Percentiles rank a stretch among this genome's conserved stretches.
phyloP scores from a whole-genome alignment of 108 stramenopile species.

The Cyclostephanos tholiformis region DNA sequence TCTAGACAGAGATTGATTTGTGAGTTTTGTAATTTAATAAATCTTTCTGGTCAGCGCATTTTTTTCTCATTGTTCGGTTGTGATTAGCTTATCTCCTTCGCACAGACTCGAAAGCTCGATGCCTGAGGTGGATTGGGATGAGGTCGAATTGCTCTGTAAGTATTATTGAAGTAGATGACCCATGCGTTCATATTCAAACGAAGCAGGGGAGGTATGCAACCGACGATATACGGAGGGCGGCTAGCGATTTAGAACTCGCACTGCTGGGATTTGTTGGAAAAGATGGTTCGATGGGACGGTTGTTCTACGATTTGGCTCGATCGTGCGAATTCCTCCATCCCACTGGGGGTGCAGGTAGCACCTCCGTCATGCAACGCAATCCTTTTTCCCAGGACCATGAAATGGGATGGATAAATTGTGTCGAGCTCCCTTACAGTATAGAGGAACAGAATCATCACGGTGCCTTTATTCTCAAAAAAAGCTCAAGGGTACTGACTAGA shows the following conservation, averaged over 20 bases:
- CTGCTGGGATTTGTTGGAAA: constrained; percentile 3
- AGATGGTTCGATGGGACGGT: constrained; percentile 19
- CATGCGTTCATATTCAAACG: constrained; percentile 7
- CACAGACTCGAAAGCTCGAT: neutral
- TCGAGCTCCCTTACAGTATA: constrained; percentile 13
- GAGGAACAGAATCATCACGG: neutral
- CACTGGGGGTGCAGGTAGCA: neutral
- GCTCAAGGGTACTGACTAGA: neutral
- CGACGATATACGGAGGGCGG: constrained; percentile 6
- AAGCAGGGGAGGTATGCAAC: constrained; percentile 1
- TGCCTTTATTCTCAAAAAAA: neutral
- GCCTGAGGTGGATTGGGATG: neutral
- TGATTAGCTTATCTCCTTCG: constrained; percentile 7
- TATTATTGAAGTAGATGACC: neutral
- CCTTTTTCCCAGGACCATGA: constrained; percentile 11
- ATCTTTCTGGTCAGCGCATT: neutral
- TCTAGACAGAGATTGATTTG: neutral
- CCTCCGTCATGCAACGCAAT: constrained; percentile 23
- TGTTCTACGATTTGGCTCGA: constrained; percentile 20
- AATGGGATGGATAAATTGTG: constrained; percentile 18
- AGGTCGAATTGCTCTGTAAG: constrained; percentile 16
- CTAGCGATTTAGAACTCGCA: constrained; percentile 14
- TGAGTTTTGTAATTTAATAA: neutral
- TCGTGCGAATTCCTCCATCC: constrained; percentile 24
- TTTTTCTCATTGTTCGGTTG: neutral